Conservation (phyloP, 2,329 filamentous ascomycete genomes). For the Clarireedia paspali region DNA sequence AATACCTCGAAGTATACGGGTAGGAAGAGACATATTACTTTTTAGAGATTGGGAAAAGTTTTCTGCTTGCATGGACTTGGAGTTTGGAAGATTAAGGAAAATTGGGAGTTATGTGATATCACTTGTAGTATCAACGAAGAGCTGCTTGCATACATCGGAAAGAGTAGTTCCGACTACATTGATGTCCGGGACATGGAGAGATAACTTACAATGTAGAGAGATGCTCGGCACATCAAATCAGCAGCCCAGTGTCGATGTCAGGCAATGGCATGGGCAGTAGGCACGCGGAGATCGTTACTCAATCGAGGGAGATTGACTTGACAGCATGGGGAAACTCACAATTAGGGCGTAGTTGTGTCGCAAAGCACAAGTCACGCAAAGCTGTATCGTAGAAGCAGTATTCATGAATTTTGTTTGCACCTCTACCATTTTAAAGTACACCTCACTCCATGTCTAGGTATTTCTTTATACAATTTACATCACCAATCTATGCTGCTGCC, state of each 20-base stretch:
- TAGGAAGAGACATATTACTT: conserved; percentile 71
- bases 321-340: too few relatives aligned
- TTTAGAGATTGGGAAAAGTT: conserved; percentile 39
- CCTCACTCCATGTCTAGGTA: conserved; percentile 11
- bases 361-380: neutral
- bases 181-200: too few relatives aligned
- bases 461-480: conserved; percentile 22
- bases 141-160: neutral
- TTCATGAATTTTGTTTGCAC: conserved; percentile 21
- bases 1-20: conserved; percentile 88
- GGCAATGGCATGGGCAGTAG: too few relatives aligned
- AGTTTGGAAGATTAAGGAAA: conserved; percentile 16
- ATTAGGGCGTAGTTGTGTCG: too few relatives aligned
- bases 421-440: conserved; percentile 22
- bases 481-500: conserved; percentile 29
- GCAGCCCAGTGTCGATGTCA: too few relatives aligned
- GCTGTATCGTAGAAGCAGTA: neutral
- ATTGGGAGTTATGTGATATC: conserved; percentile 10
- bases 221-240: too few relatives aligned
- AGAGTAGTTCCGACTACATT: too few relatives aligned
- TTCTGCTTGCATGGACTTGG: conserved; percentile 20
- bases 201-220: too few relatives aligned
- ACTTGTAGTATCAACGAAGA: conserved; percentile 5
- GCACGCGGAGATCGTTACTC: too few relatives aligned
- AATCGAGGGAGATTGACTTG: too few relatives aligned